Conservation (phyloP, 106 monocot genomes). For the Posidonia australis region DNA sequence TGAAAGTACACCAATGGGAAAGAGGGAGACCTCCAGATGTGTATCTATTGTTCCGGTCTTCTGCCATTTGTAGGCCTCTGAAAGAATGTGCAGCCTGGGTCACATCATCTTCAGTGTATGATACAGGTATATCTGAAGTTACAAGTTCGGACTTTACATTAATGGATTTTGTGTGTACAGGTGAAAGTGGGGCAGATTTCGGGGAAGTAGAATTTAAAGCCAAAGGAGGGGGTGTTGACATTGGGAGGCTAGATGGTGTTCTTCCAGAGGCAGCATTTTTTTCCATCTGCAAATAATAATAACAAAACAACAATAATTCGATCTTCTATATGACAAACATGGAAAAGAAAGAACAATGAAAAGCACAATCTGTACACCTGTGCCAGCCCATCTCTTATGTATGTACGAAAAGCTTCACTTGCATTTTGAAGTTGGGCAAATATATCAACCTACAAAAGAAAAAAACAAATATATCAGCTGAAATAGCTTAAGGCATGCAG, state of each 20-base stretch:
- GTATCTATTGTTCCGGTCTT: slow-evolving; percentile 46
- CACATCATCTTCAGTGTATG: slow-evolving; percentile 30
- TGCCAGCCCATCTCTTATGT: slow-evolving; percentile 90
- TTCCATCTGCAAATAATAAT: slow-evolving; percentile 79
- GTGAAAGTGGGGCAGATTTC: slow-evolving; percentile 60
- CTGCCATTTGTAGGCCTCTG: slow-evolving; percentile 32
- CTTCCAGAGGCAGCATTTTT: slow-evolving; percentile 86
- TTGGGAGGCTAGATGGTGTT: slow-evolving; percentile 71
- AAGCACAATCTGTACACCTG: slow-evolving; percentile 34
- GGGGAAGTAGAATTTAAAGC: slow-evolving; percentile 55
- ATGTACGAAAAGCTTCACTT: slow-evolving; percentile 95
- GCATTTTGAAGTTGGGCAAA: slow-evolving; percentile 98
- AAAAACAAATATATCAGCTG: neutral
- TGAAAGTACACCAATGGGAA: neutral
- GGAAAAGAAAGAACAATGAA: neutral
- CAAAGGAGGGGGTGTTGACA: slow-evolving; percentile 79
- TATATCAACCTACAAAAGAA: slow-evolving; percentile 71
- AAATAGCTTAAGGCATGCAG: too few species aligned
- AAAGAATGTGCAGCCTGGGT: slow-evolving; percentile 12
- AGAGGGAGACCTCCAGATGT: slow-evolving; percentile 26
- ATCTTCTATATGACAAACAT: neutral
- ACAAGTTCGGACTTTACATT: slow-evolving; percentile 30
- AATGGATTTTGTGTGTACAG: slow-evolving; percentile 50
- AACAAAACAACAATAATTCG: neutral
- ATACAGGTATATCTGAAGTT: slow-evolving; percentile 20